Percentiles rank a stretch among this genome's conserved stretches.
These are phyloP conservation scores for Kockovaella imperatae DNA, from an alignment of 768 basidiomycete species.

Conservation along the genomic window DNA sequence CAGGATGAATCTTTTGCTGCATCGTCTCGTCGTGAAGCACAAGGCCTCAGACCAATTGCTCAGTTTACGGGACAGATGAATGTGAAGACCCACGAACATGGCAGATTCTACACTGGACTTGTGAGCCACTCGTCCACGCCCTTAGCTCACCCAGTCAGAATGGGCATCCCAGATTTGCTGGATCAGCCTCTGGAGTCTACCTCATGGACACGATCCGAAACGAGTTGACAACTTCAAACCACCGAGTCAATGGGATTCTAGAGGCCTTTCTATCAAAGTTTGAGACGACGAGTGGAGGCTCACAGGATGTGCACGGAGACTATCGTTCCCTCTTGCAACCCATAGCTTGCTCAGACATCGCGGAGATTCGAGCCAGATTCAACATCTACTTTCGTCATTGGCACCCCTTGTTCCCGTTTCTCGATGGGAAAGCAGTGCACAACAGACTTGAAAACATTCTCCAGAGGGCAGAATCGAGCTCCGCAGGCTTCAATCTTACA, in stretches of 20 bases:
- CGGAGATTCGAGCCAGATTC: slow-evolving; percentile 2
- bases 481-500: too few relatives aligned
- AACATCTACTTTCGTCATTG: slow-evolving; percentile 17
- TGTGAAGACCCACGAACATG: too few relatives aligned
- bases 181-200: slow-evolving; percentile 22
- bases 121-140: too few relatives aligned
- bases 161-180: slow-evolving; percentile 20
- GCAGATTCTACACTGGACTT: too few relatives aligned
- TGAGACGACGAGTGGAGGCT: too few relatives aligned
- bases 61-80: too few relatives aligned
- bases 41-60: too few relatives aligned
- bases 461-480: too few relatives aligned
- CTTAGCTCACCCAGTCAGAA: slow-evolving; percentile 10
- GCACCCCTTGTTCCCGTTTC: slow-evolving; percentile 28
- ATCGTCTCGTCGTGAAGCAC: too few relatives aligned
- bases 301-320: slow-evolving; percentile 5
- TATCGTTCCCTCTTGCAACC: slow-evolving; percentile 1
- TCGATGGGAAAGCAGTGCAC: slow-evolving; percentile 14
- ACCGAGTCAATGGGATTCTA: slow-evolving; percentile 8
- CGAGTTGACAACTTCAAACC: slow-evolving; percentile 1
- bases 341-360: slow-evolving; percentile 2
- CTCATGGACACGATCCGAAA: slow-evolving; percentile 17
- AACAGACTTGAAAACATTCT: slow-evolving; percentile 17
- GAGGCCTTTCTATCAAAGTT: too few relatives aligned
- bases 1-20: too few relatives aligned